Conservation (phyloP, 139 green algal species). For the Spirogloea muscicola region DNA sequence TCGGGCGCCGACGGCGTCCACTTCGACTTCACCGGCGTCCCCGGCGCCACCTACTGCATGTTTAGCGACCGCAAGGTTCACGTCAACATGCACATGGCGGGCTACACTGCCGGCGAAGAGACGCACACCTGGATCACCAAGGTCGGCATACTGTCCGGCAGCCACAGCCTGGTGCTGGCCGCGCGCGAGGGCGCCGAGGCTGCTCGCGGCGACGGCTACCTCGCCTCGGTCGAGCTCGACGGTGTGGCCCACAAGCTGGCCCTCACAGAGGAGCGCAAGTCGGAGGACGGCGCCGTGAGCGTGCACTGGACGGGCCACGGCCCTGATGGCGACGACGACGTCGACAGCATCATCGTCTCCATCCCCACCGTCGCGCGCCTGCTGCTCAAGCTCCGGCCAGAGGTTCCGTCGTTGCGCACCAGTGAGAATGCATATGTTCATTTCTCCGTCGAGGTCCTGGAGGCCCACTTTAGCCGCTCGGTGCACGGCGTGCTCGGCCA, state of each 20-base stretch:
- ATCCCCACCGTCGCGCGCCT: background rate
- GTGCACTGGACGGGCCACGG: background rate
- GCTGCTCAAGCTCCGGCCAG: slow-evolving; percentile 26
- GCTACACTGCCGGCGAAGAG: background rate
- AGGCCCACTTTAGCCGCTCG: slow-evolving; percentile 14
- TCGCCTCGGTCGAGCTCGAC: slow-evolving; percentile 6
- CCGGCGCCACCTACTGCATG: slow-evolving; percentile 23
- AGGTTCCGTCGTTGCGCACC: slow-evolving; percentile 1
- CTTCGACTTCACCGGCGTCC: slow-evolving; percentile 20
- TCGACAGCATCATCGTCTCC: slow-evolving; percentile 22
- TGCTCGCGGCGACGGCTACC: slow-evolving; percentile 6
- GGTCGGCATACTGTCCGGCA: slow-evolving; percentile 11
- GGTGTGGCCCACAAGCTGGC: background rate
- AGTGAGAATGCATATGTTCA: slow-evolving; percentile 23
- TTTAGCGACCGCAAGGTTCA: slow-evolving; percentile 23
- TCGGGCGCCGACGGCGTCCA: background rate
- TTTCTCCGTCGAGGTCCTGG: slow-evolving; percentile 37
- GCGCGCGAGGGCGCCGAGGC: slow-evolving; percentile 1
- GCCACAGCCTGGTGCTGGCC: slow-evolving; percentile 8
- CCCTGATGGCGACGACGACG: slow-evolving; percentile 21
- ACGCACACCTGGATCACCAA: slow-evolving; percentile 10
- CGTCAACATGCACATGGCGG: slow-evolving; percentile 28
- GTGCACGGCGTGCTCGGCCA: slow-evolving; percentile 35
- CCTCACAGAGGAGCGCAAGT: slow-evolving; percentile 5
- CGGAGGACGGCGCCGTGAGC: slow-evolving; percentile 14